Evolutionary conservation across 768 basidiomycete genomes (phyloP).

Genomic region (Psilocybe cyanescens): DNA sequence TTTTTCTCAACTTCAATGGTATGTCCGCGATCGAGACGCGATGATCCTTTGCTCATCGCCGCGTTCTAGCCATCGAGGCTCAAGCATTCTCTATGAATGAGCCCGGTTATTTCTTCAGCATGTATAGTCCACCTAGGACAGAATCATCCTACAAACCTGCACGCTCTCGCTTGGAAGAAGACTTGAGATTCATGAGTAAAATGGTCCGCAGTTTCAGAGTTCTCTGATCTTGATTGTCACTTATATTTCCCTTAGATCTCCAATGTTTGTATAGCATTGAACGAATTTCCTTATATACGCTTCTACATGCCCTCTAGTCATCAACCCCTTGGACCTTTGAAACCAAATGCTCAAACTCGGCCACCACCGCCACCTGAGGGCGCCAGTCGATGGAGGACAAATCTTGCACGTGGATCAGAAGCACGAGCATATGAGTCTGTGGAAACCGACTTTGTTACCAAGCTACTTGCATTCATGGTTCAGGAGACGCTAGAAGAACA

Average conservation of each 20-base stretch:
- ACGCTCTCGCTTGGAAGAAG: constrained; percentile 83
- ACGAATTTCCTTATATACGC: constrained; percentile 91
- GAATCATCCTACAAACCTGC: constrained; percentile 69
- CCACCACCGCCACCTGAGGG: constrained; percentile 68
- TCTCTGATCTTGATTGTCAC: constrained; percentile 1
- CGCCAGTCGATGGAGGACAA: constrained; percentile 78
- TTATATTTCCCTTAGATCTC: constrained; percentile 58
- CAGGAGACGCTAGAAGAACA: constrained; percentile 87
- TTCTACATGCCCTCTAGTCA: constrained; percentile 90
- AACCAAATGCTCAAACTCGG: constrained; percentile 65
- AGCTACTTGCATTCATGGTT: constrained; percentile 83
- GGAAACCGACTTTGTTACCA: constrained; percentile 78
- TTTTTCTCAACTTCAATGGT: constrained; percentile 96
- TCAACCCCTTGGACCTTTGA: constrained; percentile 82
- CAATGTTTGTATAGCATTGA: constrained; percentile 86
- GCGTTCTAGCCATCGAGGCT: constrained; percentile 72
- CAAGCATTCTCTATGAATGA: constrained; percentile 82
- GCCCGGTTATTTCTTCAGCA: constrained; percentile 84
- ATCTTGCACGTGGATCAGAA: constrained; percentile 73
- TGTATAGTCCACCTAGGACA: constrained; percentile 83
- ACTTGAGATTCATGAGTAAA: constrained; percentile 76
- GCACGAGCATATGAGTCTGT: constrained; percentile 71
- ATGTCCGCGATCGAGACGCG: constrained; percentile 28
- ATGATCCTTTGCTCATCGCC: constrained; percentile 8
- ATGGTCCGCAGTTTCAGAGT: constrained; percentile 46